Conservation (phyloP, 1,284 basidiomycete species). For the Mycena citricolor region DNA sequence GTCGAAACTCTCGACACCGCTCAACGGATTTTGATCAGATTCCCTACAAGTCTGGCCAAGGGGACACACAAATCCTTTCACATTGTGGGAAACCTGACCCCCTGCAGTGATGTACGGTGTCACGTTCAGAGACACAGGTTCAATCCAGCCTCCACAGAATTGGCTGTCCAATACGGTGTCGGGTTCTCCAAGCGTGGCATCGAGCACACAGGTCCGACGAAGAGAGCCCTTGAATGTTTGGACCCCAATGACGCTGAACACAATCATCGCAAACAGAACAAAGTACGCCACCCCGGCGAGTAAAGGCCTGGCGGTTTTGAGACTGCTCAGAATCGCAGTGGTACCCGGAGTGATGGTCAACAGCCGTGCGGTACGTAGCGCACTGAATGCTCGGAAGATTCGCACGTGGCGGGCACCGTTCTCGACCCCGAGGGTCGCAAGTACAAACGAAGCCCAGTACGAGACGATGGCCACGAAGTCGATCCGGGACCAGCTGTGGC, state of each 20-base stretch:
- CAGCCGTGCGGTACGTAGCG: constrained; percentile 81
- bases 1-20: constrained; percentile 83
- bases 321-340: constrained; percentile 91
- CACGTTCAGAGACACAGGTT: constrained; percentile 49
- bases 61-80: constrained; percentile 84
- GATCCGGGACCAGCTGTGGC: constrained; percentile 93
- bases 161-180: constrained; percentile 49
- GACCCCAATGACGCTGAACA: constrained; percentile 91
- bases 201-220: constrained; percentile 61
- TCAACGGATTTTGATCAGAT: constrained; percentile 63
- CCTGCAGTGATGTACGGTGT: constrained; percentile 49
- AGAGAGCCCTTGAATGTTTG: constrained; percentile 88
- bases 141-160: constrained; percentile 79
- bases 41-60: constrained; percentile 72
- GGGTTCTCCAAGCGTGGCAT: constrained; percentile 49
- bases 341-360: constrained; percentile 92
- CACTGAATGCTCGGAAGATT: constrained; percentile 88
- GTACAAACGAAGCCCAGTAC: constrained; percentile 80
- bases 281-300: constrained; percentile 90
- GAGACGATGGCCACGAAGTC: constrained; percentile 83
- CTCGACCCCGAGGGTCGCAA: constrained; percentile 72
- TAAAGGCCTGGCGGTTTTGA: constrained; percentile 89
- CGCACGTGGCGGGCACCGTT: constrained; percentile 71
- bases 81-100: constrained; percentile 31
- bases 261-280: constrained; percentile 83